Evolutionary conservation across 2,329 filamentous ascomycete genomes (phyloP).

Genomic region (Rhinocladiella similis): DNA sequence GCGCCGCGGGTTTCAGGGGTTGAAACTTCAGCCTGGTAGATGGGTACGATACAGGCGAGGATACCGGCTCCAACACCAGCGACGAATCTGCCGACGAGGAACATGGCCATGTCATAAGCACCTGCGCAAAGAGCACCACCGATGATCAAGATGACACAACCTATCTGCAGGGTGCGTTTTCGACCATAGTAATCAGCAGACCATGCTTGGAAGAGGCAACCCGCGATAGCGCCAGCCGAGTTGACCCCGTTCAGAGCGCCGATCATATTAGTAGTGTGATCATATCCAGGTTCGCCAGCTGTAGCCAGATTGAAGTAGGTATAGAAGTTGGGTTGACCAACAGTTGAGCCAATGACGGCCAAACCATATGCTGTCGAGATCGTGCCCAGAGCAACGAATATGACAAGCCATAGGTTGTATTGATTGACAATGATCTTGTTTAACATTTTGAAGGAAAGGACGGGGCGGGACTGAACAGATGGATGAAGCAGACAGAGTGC

Average conservation of each 20-base stretch:
- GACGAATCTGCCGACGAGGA: constrained; percentile 22
- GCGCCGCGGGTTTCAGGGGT: constrained; percentile 27
- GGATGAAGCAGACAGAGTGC: background rate
- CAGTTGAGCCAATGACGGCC: constrained; percentile 43
- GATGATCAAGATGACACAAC: constrained; percentile 26
- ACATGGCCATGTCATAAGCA: constrained; percentile 36
- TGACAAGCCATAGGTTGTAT: constrained; percentile 37
- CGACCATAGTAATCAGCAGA: constrained; percentile 39
- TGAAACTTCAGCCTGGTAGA: constrained; percentile 28
- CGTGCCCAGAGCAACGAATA: constrained; percentile 37
- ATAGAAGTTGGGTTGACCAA: constrained; percentile 50
- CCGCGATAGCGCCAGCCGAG: constrained; percentile 42
- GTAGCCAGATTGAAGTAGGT: constrained; percentile 42
- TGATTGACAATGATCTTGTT: constrained; percentile 29
- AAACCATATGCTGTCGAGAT: constrained; percentile 37
- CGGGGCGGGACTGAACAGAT: background rate
- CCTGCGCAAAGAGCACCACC: constrained; percentile 40
- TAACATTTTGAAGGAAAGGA: constrained; percentile 11
- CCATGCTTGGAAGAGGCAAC: constrained; percentile 41
- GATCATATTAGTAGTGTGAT: constrained; percentile 43
- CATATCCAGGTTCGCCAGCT: constrained; percentile 41
- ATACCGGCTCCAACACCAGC: constrained; percentile 54
- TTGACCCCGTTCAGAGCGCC: constrained; percentile 48
- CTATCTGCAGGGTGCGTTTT: constrained; percentile 40
- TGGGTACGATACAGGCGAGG: constrained; percentile 29